These are phyloP conservation scores for Pseudogymnoascus sp. DNA, from an alignment of 2,329 filamentous ascomycete species.

Conservation along the genomic window DNA sequence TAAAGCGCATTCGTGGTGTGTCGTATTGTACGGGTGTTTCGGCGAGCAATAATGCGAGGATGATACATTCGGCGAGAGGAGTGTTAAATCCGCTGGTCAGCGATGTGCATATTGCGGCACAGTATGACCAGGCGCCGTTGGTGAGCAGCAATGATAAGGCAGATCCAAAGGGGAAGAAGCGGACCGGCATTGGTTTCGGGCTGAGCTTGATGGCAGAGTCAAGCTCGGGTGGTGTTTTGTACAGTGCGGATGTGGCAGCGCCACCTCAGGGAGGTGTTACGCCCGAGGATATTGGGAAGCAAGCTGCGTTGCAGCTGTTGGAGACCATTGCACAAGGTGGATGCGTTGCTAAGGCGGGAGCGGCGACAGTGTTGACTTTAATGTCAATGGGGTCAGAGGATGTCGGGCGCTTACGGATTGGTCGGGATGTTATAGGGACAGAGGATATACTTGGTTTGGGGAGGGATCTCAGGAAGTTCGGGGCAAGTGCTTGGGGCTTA, in stretches of 20 bases:
- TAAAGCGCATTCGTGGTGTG: conserved; percentile 85
- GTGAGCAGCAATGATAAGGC: conserved; percentile 46
- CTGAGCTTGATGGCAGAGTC: conserved; percentile 86
- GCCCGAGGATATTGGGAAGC: conserved; percentile 83
- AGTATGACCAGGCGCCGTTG: conserved; percentile 62
- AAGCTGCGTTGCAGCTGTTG: conserved; percentile 81
- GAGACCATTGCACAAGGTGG: conserved; percentile 77
- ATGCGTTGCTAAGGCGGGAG: conserved; percentile 66
- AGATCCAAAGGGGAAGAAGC: conserved; percentile 50
- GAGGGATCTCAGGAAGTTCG: conserved; percentile 80
- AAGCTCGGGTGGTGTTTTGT: conserved; percentile 71
- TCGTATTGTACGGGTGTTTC: conserved; percentile 90
- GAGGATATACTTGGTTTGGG: conserved; percentile 75
- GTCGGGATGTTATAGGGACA: conserved; percentile 71
- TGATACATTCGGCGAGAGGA: conserved; percentile 85
- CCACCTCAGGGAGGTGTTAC: conserved; percentile 73
- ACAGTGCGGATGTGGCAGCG: conserved; percentile 73
- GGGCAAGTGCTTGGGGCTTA: conserved; percentile 83
- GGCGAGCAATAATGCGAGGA: conserved; percentile 85
- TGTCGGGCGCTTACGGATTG: conserved; percentile 76
- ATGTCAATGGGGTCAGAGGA: conserved; percentile 99
- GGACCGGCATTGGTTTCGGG: conserved; percentile 84
- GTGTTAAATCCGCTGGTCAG: conserved; percentile 78
- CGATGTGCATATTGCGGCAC: conserved; percentile 83
- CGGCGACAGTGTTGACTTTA: conserved; percentile 68